A percentile compares a stretch with the other conserved stretches of the same genome.
These are phyloP conservation scores for Botrytis fabae DNA, from an alignment of 2,329 filamentous ascomycete genomes.

Conservation along the genomic window DNA sequence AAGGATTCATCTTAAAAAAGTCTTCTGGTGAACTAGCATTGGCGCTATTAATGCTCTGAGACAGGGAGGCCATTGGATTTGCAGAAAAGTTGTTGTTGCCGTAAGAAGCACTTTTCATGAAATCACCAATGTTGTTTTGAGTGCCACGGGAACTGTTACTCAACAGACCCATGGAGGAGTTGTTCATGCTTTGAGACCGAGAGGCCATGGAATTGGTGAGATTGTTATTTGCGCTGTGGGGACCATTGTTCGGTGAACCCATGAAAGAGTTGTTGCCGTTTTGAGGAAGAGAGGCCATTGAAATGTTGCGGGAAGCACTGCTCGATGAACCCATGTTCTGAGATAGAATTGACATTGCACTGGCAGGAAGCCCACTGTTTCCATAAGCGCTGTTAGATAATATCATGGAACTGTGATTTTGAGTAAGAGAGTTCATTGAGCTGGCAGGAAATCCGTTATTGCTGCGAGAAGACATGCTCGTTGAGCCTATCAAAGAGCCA, in stretches of 20 bases:
- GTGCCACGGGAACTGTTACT: neutral
- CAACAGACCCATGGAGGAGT: neutral
- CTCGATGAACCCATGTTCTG: neutral
- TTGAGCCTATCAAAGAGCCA: neutral
- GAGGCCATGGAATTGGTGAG: neutral
- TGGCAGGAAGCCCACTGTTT: neutral
- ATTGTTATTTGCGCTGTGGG: neutral
- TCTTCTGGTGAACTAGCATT: neutral
- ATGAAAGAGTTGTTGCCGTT: neutral
- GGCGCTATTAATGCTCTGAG: neutral
- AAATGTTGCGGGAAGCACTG: neutral
- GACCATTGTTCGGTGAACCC: neutral
- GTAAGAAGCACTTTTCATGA: neutral
- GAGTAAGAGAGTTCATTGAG: neutral
- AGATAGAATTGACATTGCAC: neutral
- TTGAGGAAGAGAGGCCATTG: neutral
- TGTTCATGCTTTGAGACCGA: neutral
- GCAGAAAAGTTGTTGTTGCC: neutral
- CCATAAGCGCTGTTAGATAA: neutral
- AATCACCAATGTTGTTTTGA: neutral
- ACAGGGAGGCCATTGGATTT: neutral
- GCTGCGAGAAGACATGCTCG: neutral
- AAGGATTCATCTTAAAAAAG: neutral
- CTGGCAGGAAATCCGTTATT: neutral
- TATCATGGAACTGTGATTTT: neutral